phyloP scores from a whole-genome alignment of 2,329 filamentous ascomycete species.

The Sporothrix luriei region DNA sequence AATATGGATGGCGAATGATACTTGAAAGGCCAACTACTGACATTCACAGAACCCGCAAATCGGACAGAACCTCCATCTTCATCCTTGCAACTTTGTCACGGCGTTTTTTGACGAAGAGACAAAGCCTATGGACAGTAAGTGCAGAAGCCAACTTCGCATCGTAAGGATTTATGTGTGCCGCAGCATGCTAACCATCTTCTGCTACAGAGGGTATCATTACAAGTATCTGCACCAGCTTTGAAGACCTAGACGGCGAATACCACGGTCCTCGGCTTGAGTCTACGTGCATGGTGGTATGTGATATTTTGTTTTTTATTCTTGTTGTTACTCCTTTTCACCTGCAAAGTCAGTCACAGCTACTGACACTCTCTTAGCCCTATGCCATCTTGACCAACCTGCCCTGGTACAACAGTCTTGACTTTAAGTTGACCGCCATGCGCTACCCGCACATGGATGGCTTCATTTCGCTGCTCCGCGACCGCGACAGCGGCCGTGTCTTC shows the following conservation, averaged over 20 bases:
- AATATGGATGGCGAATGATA: no score
- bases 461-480: constrained; percentile 75
- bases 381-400: constrained; percentile 63
- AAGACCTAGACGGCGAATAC: constrained; percentile 76
- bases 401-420: constrained; percentile 69
- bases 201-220: constrained; percentile 75
- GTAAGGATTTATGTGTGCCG: neutral
- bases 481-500: constrained; percentile 73
- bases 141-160: neutral
- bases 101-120: constrained; percentile 71
- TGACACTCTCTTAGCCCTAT: constrained; percentile 56
- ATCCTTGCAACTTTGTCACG: constrained; percentile 65
- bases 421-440: constrained; percentile 70
- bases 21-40: neutral
- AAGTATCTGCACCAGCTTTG: constrained; percentile 72
- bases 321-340: neutral
- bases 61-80: constrained; percentile 78
- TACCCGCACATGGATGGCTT: constrained; percentile 70
- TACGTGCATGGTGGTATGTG: constrained; percentile 65
- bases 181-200: neutral
- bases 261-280: constrained; percentile 84
- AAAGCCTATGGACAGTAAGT: constrained; percentile 64
- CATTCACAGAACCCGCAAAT: constrained; percentile 69
- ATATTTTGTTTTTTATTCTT: neutral
- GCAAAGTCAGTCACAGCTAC: neutral